Conservation (phyloP, 306 rosid genomes). For the Malus fusca region DNA sequence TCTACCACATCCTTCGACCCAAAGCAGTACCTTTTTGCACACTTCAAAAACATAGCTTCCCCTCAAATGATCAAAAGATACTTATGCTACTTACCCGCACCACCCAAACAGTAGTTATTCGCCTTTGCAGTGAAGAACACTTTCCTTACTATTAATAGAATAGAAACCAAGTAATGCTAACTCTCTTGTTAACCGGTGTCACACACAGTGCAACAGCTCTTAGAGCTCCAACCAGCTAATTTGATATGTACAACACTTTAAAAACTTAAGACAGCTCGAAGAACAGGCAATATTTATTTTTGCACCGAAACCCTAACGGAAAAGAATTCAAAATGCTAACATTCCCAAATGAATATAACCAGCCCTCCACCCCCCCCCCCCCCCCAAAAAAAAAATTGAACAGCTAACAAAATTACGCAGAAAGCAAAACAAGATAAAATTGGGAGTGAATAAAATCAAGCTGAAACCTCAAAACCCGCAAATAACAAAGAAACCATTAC, state of each 20-base stretch:
- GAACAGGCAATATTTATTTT: background rate
- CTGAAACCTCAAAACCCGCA: slow-evolving; percentile 22
- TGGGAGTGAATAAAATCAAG: slow-evolving; percentile 9
- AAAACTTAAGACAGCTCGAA: background rate
- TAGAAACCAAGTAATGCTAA: background rate
- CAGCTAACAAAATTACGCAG: background rate
- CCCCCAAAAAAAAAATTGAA: background rate
- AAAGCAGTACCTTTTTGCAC: background rate
- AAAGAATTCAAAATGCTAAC: background rate
- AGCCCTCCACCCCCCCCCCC: background rate
- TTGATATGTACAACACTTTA: background rate
- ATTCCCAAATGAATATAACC: background rate
- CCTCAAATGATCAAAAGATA: background rate
- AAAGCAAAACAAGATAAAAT: background rate
- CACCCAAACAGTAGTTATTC: background rate
- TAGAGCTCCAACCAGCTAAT: background rate
- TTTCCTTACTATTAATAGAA: background rate
- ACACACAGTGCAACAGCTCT: background rate
- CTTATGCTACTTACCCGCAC: background rate
- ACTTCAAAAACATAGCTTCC: background rate
- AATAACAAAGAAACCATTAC: slow-evolving; percentile 1
- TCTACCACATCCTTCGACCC: background rate
- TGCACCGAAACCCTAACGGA: slow-evolving; percentile 1
- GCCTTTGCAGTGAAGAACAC: background rate
- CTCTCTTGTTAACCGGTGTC: background rate